Percentiles rank a stretch among this genome's conserved stretches.
Conservation (phyloP, 805 yeast species). For the Teunomyces tritomae region DNA sequence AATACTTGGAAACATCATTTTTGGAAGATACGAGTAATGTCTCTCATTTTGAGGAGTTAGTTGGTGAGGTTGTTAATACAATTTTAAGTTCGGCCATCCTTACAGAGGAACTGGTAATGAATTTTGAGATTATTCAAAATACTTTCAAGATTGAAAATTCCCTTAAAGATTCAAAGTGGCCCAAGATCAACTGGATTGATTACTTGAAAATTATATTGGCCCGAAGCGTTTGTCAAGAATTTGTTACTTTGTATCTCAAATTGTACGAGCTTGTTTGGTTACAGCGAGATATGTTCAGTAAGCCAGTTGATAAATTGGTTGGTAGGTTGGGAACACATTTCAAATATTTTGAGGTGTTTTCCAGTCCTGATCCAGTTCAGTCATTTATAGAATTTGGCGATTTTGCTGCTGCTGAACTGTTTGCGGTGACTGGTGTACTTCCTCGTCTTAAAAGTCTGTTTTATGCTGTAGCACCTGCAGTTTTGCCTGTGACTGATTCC, state of each 20-base stretch:
- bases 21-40: constrained; percentile 14
- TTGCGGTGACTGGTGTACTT: constrained; percentile 19
- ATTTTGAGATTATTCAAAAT: constrained; percentile 23
- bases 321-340: background rate
- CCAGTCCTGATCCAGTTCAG: background rate
- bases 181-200: constrained; percentile 38
- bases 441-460: constrained; percentile 20
- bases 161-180: constrained; percentile 30
- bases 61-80: constrained; percentile 22
- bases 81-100: constrained; percentile 12
- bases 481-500: too few species aligned
- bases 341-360: background rate
- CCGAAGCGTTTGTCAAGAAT: constrained; percentile 26
- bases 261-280: constrained; percentile 27
- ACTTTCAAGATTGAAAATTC: constrained; percentile 31
- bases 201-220: constrained; percentile 25
- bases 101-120: constrained; percentile 17
- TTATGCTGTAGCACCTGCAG: constrained; percentile 9
- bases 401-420: constrained; percentile 33
- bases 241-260: constrained; percentile 30
- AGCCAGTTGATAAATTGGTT: background rate
- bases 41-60: constrained; percentile 20
- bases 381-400: constrained; percentile 24
- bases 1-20: constrained; percentile 31
- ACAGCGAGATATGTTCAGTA: background rate